A percentile compares a stretch with the other conserved stretches of the same genome.
Conservation (phyloP, 371 early-diverging fungal species). For the Coemansia sp. region DNA sequence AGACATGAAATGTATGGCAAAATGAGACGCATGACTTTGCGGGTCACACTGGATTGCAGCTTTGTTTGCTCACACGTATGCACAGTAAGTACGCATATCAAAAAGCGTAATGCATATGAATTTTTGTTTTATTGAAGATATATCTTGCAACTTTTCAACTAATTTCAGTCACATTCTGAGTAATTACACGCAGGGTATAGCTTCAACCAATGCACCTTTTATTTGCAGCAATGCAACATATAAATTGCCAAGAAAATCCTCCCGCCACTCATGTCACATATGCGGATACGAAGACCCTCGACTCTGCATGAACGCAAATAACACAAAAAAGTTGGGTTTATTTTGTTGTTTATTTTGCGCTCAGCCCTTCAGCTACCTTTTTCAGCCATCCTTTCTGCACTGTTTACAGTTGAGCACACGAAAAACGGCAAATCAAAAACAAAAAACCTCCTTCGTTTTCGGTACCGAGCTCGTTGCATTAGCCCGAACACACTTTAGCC, state of each 20-base stretch:
- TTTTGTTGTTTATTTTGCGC: conserved; percentile 1
- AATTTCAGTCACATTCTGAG: neutral
- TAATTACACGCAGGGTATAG: neutral
- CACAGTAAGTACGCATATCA: neutral
- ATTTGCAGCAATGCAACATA: neutral
- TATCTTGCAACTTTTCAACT: neutral
- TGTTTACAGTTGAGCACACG: conserved; percentile 6
- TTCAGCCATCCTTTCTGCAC: neutral
- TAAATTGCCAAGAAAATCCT: neutral
- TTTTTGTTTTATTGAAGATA: neutral
- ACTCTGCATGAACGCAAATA: neutral
- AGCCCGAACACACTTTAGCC: conserved; percentile 4
- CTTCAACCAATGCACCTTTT: neutral
- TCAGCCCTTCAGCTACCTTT: neutral
- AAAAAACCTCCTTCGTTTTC: neutral
- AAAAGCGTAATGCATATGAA: neutral
- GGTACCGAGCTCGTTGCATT: neutral
- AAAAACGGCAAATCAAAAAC: conserved; percentile 6
- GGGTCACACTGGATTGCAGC: neutral
- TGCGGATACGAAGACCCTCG: neutral
- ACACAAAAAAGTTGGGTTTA: neutral
- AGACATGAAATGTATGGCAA: neutral
- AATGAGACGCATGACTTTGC: neutral
- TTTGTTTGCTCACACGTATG: conserved; percentile 1
- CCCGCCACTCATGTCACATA: neutral